phyloP scores from a whole-genome alignment of 331 rosid genomes.

The Cydonia oblonga region DNA sequence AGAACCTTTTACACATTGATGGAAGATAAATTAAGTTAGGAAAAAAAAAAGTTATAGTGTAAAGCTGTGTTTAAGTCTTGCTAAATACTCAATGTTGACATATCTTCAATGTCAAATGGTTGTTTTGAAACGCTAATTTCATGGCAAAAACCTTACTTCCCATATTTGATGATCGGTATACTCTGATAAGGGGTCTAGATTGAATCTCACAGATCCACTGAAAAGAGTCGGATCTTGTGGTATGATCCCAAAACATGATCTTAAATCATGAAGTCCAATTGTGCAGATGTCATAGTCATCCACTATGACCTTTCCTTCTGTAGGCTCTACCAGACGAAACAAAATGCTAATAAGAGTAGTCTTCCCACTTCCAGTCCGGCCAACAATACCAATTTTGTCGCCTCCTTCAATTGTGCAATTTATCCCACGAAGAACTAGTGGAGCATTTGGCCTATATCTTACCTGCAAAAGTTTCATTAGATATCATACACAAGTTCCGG shows the following conservation, averaged over 20 bases:
- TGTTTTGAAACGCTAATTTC: not conserved
- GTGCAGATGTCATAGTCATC: slow-evolving; percentile 17
- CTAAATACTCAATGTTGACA: too few species aligned
- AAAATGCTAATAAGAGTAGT: slow-evolving; percentile 23
- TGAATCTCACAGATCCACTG: slow-evolving; percentile 24
- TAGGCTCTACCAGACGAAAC: slow-evolving; percentile 23
- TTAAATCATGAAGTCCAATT: slow-evolving; percentile 26
- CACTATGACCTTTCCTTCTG: slow-evolving; percentile 15
- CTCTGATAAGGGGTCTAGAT: slow-evolving; percentile 20
- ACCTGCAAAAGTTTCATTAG: too few species aligned
- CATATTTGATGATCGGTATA: slow-evolving; percentile 18
- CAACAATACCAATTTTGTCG: slow-evolving; percentile 17
- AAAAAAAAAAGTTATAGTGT: not conserved
- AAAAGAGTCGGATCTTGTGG: slow-evolving; percentile 25
- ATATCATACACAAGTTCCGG: too few species aligned
- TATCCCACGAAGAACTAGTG: slow-evolving; percentile 15
- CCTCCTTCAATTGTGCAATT: slow-evolving; percentile 21
- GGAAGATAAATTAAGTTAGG: not conserved
- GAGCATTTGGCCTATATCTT: too few species aligned
- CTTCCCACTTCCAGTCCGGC: slow-evolving; percentile 31
- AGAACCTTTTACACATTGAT: not conserved
- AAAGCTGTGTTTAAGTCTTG: not conserved
- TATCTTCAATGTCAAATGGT: not conserved
- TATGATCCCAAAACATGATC: slow-evolving; percentile 20
- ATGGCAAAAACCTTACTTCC: slow-evolving; percentile 10